These are phyloP conservation scores for Saccharomyces pastorianus DNA, from an alignment of 1,139 yeast genomes.

Conservation along the genomic window DNA sequence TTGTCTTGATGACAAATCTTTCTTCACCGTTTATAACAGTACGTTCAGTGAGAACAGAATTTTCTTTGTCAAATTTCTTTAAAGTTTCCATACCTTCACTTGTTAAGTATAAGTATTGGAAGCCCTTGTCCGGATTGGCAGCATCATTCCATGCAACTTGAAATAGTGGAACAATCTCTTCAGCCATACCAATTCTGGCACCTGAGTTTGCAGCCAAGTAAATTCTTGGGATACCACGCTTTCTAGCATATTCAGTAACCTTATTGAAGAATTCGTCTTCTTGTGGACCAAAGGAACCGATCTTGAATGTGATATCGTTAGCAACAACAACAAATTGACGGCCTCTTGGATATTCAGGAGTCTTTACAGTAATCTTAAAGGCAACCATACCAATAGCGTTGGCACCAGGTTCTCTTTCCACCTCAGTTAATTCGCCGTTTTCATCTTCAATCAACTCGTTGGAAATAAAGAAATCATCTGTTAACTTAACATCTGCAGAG, in stretches of 20 bases:
- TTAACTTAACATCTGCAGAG: conserved; percentile 48
- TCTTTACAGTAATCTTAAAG: conserved; percentile 80
- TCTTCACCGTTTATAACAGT: conserved; percentile 78
- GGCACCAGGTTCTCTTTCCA: conserved; percentile 92
- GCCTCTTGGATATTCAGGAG: conserved; percentile 96
- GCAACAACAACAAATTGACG: conserved; percentile 90
- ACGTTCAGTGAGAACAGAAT: conserved; percentile 67
- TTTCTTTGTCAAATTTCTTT: conserved; percentile 50
- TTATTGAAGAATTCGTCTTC: conserved; percentile 87
- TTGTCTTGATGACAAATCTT: conserved; percentile 70
- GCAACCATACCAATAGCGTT: conserved; percentile 97
- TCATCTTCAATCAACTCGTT: conserved; percentile 78
- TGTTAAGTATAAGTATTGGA: conserved; percentile 76
- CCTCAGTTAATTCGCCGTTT: conserved; percentile 75
- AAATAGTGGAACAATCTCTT: conserved; percentile 81
- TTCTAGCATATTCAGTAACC: conserved; percentile 87
- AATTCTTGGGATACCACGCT: conserved; percentile 86
- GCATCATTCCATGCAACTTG: conserved; percentile 90
- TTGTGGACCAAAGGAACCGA: conserved; percentile 98
- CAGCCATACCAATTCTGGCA: conserved; percentile 97
- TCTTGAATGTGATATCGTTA: conserved; percentile 92
- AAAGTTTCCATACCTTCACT: conserved; percentile 57
- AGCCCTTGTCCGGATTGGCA: conserved; percentile 71
- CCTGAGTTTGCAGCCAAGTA: conserved; percentile 97
- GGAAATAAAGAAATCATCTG: conserved; percentile 70